phyloP scores from a whole-genome alignment of 768 basidiomycete species.

The Tulasnella calospora region DNA sequence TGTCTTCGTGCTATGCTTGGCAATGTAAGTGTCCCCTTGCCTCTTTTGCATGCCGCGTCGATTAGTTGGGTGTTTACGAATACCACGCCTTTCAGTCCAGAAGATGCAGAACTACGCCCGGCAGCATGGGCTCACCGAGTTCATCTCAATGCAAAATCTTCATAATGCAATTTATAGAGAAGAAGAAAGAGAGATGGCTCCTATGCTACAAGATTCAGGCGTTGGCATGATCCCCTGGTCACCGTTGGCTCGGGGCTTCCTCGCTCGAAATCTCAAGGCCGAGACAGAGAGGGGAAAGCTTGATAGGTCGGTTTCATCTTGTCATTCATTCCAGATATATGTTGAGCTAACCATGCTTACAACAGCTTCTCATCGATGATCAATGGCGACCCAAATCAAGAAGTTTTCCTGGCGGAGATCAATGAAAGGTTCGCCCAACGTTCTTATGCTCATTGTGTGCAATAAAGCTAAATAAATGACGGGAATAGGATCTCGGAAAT shows the following conservation, averaged over 20 bases:
- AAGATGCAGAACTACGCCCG: slow-evolving; percentile 26
- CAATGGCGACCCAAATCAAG: background rate
- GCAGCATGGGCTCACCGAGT: slow-evolving; percentile 1
- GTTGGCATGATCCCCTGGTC: slow-evolving; percentile 25
- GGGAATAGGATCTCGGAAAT: background rate
- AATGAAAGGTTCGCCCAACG: background rate
- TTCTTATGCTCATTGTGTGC: background rate
- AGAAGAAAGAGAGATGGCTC: slow-evolving; percentile 24
- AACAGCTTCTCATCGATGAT: background rate
- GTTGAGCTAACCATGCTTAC: background rate
- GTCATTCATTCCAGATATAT: background rate
- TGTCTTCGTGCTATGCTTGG: slow-evolving; percentile 40
- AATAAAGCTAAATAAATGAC: too few relatives aligned
- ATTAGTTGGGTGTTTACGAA: background rate
- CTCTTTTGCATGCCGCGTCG: background rate
- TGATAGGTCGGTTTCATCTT: background rate
- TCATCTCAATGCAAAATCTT: slow-evolving; percentile 23
- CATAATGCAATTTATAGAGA: slow-evolving; percentile 23
- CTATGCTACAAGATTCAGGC: slow-evolving; percentile 17
- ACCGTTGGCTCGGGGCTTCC: slow-evolving; percentile 20
- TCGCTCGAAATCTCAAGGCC: slow-evolving; percentile 12
- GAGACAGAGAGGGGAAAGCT: slow-evolving; percentile 18
- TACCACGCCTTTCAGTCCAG: background rate
- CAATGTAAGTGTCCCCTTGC: slow-evolving; percentile 22
- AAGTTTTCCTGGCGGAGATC: background rate